Evolutionary conservation across 176 grass and related monocot species (phyloP), one percentile per base, ranked within the genome.

Genomic region (Stipa capillata): DNA sequence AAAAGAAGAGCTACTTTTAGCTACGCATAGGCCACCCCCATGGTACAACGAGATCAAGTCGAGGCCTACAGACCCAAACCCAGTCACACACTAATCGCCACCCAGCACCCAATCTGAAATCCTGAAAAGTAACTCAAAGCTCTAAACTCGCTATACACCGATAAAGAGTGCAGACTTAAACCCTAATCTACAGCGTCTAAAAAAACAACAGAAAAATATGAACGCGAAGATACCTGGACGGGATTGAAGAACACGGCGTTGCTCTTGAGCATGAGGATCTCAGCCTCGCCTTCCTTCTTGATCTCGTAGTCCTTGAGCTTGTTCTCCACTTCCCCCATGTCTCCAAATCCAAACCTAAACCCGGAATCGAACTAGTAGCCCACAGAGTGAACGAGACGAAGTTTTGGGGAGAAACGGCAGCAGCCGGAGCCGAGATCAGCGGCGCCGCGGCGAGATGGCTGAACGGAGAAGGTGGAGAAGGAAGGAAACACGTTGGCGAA

Each of bases 161-260:
- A 87, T 76, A 11, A 43, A 32, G 44, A 40, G 37, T 73, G 64
- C 74, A 81, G 34, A 35, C 44, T 57, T 49, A 65, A 65, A 28
- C 13, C 51, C 49, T 54, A 56, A 76, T 36, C 61, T 5, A 44
- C 17, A 74, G 48, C 0, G 51, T 53, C 2, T 32, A 42, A 14
- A 36, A 23, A 47, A 69, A 24, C 17, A 24, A 20, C 3, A 76
- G 17, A 48, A 66, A 43, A 76, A 47, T 13, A 44, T 28, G 15
- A n/a, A 77, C 56, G 52, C 16, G 2, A 15, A 3, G 24, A 47
- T 35, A 97, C 96, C 92, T 98, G 96, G 6, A 93, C 87, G 36
- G 91, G 91, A 72, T 98, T 95, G 70, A 81, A 98, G 87, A 99
- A 95, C 61, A 99, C 96, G 39, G 80, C 78, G 81, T 93, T 95